A percentile compares a stretch with the other conserved stretches of the same genome.
These are phyloP conservation scores for Mycena belliarum DNA, from an alignment of 768 basidiomycete genomes.

Conservation along the genomic window DNA sequence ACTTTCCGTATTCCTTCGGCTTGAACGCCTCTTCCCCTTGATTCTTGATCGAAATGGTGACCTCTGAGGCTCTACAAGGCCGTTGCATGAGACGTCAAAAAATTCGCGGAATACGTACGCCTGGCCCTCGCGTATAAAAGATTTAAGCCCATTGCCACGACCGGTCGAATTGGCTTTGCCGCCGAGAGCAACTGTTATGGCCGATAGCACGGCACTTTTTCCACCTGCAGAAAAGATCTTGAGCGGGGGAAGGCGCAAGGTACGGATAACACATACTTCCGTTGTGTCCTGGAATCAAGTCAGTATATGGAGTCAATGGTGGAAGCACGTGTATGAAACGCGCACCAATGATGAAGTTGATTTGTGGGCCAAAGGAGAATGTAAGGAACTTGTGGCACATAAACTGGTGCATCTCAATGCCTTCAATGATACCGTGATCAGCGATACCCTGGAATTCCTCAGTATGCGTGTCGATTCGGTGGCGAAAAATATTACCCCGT, in stretches of 20 bases:
- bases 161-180: slow-evolving; percentile 93
- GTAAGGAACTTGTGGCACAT: slow-evolving; percentile 91
- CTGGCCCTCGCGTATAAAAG: slow-evolving; percentile 84
- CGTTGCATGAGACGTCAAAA: not conserved
- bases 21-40: slow-evolving; percentile 89
- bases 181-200: slow-evolving; percentile 89
- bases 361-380: slow-evolving; percentile 87
- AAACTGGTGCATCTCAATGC: slow-evolving; percentile 87
- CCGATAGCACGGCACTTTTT: slow-evolving; percentile 92
- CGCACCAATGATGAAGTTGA: slow-evolving; percentile 95
- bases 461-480: not conserved
- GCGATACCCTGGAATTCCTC: slow-evolving; percentile 62
- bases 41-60: slow-evolving; percentile 84
- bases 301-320: slow-evolving; percentile 1
- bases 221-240: slow-evolving; percentile 59
- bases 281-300: slow-evolving; percentile 20
- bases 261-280: slow-evolving; percentile 18
- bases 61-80: slow-evolving; percentile 59
- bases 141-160: slow-evolving; percentile 80
- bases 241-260: not conserved
- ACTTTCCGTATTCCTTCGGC: slow-evolving; percentile 81
- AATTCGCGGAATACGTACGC: slow-evolving; percentile 57
- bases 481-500: slow-evolving; percentile 43
- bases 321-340: slow-evolving; percentile 1
- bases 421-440: slow-evolving; percentile 85